These are phyloP conservation scores for Ocimum tenuiflorum DNA, from an alignment of 257 asterid species.

Conservation along the genomic window DNA sequence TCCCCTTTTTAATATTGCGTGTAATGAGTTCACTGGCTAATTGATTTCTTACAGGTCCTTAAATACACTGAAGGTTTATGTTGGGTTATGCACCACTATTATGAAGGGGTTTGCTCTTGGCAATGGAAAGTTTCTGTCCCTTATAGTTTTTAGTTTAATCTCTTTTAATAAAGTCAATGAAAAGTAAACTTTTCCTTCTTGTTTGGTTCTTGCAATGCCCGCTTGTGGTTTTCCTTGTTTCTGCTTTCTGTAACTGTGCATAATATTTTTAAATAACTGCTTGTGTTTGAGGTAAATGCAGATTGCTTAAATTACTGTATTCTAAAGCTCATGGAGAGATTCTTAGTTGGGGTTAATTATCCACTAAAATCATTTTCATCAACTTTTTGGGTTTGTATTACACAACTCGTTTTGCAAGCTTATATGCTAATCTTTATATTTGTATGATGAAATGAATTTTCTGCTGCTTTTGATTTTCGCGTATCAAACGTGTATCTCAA, in stretches of 20 bases:
- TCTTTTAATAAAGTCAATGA: not conserved
- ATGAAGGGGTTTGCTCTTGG: constrained; percentile 99
- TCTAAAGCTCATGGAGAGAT: not conserved
- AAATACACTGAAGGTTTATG: constrained; percentile 91
- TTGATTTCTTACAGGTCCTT: constrained; percentile 49
- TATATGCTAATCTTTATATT: not conserved
- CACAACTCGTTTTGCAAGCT: not conserved
- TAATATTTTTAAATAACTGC: not conserved
- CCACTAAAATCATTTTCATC: not conserved
- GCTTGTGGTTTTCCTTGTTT: not conserved
- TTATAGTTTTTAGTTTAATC: not conserved
- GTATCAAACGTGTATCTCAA: not conserved
- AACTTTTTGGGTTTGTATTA: not conserved
- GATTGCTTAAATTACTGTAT: not conserved
- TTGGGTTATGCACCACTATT: constrained; percentile 97
- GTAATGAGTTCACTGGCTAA: constrained; percentile 4
- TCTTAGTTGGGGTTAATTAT: not conserved
- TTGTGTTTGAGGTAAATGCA: not conserved
- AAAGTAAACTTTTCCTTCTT: not conserved
- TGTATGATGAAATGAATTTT: not conserved
- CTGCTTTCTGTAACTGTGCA: not conserved
- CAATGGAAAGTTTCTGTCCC: constrained; percentile 53
- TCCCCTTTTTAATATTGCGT: not conserved
- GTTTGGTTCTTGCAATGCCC: not conserved
- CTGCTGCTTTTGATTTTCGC: not conserved